Base-by-base conservation (phyloP, 768 basidiomycete genomes). In the Agrocybe praecox region DNA sequence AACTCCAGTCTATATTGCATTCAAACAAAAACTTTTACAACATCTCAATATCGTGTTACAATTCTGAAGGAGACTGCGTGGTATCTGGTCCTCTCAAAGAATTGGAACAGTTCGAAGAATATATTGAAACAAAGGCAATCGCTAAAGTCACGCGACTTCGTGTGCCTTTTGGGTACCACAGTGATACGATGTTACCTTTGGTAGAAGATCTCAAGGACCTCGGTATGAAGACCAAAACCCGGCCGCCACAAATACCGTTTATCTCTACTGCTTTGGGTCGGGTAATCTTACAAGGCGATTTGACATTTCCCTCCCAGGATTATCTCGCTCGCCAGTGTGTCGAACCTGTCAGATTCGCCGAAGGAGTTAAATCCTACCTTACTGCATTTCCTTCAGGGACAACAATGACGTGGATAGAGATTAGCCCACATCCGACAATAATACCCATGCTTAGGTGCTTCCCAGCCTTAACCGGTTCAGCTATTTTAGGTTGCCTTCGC, bases 161-260 rank as follows among this genome's bases (percentile, higher is more conserved):
- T 6, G 82, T 87, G 9, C 82, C 83, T 1, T 87, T 82, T 57
- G 89, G 82, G 1, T 88, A 83, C 63, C 90, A 92, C 69, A 87
- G 84, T 44, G 55, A 72, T n/a, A 81, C 84, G 1, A 88, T 91
- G 88, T 65, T 69, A 6, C 81, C 86, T 0, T 62, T 89, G 11
- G 58, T 84, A 14, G 71, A 76, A n/a, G 80, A 80, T 46, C 76
- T 90, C 26, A 70, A 67, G 33, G 59, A 59, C 0, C 58, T 84
- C 4, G 77, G 79, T 11, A 64, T 62, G 10, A 66, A 62, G 6
- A 62, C 83, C 33, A 64, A 67, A 0, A 59, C 84, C 40, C 69
- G 66, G 17, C 59, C 84, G 1, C 86, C 89, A 0, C 74, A 68
- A 0, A 76, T 91, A 42, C 83, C 87, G 0, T 69, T 90, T 40